phyloP scores from a whole-genome alignment of 2,329 filamentous ascomycete species.

The Sporothrix curviconia region DNA sequence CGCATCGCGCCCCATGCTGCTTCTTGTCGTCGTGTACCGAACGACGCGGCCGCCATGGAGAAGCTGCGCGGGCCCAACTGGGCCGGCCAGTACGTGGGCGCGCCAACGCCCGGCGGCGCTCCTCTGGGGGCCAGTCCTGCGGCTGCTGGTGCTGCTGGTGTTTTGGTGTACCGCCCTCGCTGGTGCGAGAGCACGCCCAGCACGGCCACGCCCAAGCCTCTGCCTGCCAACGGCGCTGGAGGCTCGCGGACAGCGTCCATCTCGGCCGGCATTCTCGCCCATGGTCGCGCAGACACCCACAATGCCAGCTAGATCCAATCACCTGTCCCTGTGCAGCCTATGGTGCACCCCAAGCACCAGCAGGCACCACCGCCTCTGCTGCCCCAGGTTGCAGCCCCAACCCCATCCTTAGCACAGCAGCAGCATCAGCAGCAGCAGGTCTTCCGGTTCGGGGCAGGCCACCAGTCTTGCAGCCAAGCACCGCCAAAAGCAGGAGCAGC shows the following conservation, averaged over 20 bases:
- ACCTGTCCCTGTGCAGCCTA: conserved; percentile 15
- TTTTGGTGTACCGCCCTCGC: no score
- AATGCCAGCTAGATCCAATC: conserved; percentile 26
- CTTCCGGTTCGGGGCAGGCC: no score
- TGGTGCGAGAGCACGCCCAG: conserved; percentile 2
- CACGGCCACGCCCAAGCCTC: not conserved
- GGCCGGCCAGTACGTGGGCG: conserved; percentile 23
- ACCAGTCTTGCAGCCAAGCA: not conserved
- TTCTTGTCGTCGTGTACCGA: conserved; percentile 82
- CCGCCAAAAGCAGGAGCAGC: not conserved
- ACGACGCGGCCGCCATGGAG: conserved; percentile 40
- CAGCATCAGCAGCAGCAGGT: conserved; percentile 8
- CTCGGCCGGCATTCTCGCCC: conserved; percentile 49
- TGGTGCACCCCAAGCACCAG: conserved; percentile 7
- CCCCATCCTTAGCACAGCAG: no score
- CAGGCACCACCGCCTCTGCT: not conserved
- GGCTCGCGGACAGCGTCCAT: conserved; percentile 38
- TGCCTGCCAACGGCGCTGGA: conserved; percentile 15
- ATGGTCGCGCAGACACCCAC: conserved; percentile 34
- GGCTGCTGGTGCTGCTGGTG: conserved; percentile 16
- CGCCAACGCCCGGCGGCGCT: not conserved
- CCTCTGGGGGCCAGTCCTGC: no score
- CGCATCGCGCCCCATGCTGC: conserved; percentile 68
- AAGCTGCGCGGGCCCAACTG: conserved; percentile 28
- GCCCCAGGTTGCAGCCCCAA: no score